Evolutionary conservation across 2,329 filamentous ascomycete species (phyloP).

Genomic region (Moelleriella libera): DNA sequence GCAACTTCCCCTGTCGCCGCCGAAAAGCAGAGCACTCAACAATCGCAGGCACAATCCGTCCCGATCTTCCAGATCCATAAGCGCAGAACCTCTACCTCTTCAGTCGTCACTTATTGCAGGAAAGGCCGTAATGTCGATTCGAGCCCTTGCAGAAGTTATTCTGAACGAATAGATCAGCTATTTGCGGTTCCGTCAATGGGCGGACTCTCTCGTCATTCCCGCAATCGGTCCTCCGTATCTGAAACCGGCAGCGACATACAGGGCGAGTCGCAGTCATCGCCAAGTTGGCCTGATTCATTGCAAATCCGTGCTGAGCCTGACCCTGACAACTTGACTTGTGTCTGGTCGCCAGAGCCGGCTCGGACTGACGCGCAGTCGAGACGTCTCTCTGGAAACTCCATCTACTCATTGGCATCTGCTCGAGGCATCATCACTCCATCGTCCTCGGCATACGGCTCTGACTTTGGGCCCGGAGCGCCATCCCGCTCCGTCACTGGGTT

Average conservation of each 20-base stretch:
- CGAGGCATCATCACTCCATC: slow-evolving; percentile 34
- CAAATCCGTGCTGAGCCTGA: slow-evolving; percentile 21
- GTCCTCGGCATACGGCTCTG: slow-evolving; percentile 38
- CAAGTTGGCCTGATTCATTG: slow-evolving; percentile 34
- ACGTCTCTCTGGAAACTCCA: slow-evolving; percentile 58
- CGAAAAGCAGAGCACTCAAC: background rate
- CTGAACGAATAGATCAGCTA: slow-evolving; percentile 44
- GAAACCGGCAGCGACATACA: slow-evolving; percentile 25
- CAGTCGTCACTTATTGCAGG: slow-evolving; percentile 22
- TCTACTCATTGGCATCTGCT: slow-evolving; percentile 54
- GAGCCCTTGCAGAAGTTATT: slow-evolving; percentile 40
- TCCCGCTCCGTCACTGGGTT: slow-evolving; percentile 29
- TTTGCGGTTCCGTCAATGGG: slow-evolving; percentile 25
- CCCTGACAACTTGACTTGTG: slow-evolving; percentile 13
- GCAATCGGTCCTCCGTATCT: slow-evolving; percentile 27
- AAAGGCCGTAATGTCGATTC: slow-evolving; percentile 48
- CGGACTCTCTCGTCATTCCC: slow-evolving; percentile 25
- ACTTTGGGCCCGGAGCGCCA: slow-evolving; percentile 19
- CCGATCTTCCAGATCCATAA: background rate
- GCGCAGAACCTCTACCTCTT: slow-evolving; percentile 29
- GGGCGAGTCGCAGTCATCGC: slow-evolving; percentile 24
- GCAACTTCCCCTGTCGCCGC: background rate
- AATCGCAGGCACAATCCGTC: background rate
- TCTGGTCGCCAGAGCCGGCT: slow-evolving; percentile 33
- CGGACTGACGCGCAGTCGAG: slow-evolving; percentile 41